Evolutionary conservation across 2,329 filamentous ascomycete species (phyloP), one percentile per base, ranked within the genome.

Genomic region (Hypoxylon sp.): DNA sequence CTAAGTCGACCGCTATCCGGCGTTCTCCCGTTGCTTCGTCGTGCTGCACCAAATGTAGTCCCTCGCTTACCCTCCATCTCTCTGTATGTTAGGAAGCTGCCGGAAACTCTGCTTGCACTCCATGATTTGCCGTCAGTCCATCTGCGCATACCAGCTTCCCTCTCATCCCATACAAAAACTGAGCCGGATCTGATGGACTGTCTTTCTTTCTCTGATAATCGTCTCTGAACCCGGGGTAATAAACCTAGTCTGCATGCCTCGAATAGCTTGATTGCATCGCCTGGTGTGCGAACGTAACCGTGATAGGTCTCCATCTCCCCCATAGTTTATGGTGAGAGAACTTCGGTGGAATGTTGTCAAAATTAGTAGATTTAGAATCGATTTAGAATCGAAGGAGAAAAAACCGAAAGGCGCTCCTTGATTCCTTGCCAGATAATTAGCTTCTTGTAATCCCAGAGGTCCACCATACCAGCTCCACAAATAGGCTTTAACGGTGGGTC

Each of bases 41-140:
- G 82, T 77, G 84, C 78, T 81, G 79, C 85, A 35, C 88, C 85
- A 77, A 94, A 94, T 71, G 87, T 88, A 66, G 93, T 93, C 59
- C 94, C 94, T 70, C 96, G 88, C 85, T 98, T 98, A 80, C 96
- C 96, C 81, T 99, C 96, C 96, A 99, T 99, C 79, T 99, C 96
- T 42, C 96, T 88, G 78, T 99, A 99, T 6, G 96, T 98, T 67
- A 99, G 82, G 80, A 99, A 99, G 83, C 96, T 98, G 57, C 96
- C 96, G 0, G 95, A 98, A 0, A 99, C 96, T 70, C 96, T 90
- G 82, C 95, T 98, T 35, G 96, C 96, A 78, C 95, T 98, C 96
- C 96, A 99, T 37, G 95, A 98, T 81, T 99, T 99, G 63, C 96
- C 96, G 76, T 99, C 96, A 0, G 96, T 99, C 96, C 96, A 99